A percentile compares a stretch with the other conserved stretches of the same genome.
These are phyloP conservation scores for Claviceps sp. DNA, from an alignment of 2,329 filamentous ascomycete genomes.

Conservation along the genomic window DNA sequence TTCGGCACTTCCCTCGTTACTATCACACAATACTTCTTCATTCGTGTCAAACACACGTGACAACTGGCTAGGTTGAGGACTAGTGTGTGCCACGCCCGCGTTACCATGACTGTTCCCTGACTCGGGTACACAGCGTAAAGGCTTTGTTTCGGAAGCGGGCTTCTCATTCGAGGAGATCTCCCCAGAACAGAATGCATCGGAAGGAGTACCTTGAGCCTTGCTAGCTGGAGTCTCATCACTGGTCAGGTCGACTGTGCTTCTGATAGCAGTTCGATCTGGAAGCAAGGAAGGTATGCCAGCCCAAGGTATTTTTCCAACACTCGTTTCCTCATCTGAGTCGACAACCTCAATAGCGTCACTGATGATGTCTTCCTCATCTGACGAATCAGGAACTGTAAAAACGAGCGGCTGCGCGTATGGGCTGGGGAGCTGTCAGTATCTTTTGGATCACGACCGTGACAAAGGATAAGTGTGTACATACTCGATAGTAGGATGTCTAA, in stretches of 20 bases:
- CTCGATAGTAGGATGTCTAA: conserved; percentile 16
- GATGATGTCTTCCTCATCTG: conserved; percentile 17
- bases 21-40: neutral
- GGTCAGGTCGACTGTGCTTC: conserved; percentile 11
- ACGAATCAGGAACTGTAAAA: conserved; percentile 31
- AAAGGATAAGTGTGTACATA: conserved; percentile 6
- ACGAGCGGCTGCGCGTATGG: conserved; percentile 15
- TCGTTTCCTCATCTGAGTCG: conserved; percentile 7
- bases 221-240: conserved; percentile 1
- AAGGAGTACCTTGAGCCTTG: neutral
- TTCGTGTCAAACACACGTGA: neutral
- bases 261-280: conserved; percentile 9
- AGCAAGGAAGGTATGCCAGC: conserved; percentile 13
- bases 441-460: neutral
- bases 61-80: neutral
- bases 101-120: neutral
- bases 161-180: neutral
- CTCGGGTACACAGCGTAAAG: neutral
- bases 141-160: neutral
- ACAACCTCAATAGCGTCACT: conserved; percentile 16
- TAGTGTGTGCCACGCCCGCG: neutral
- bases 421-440: conserved; percentile 8
- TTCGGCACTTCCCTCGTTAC: neutral
- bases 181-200: neutral
- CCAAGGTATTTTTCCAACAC: conserved; percentile 13